Evolutionary conservation across 2,329 filamentous ascomycete species (phyloP).

Genomic region (Aspergillus awamori): DNA sequence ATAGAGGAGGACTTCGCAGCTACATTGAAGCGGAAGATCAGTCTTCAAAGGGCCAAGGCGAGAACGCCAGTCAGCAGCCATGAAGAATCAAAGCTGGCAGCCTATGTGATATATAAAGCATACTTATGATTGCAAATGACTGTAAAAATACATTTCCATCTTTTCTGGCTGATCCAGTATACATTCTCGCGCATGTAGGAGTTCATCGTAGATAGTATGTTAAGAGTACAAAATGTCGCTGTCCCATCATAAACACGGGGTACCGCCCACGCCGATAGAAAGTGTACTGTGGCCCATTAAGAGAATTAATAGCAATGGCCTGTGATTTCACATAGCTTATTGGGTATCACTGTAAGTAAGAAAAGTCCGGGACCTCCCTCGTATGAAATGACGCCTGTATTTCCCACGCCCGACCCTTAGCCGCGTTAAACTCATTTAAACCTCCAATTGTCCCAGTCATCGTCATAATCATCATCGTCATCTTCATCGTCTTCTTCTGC

Average conservation of each 20-base stretch:
- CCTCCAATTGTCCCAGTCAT: conserved; percentile 50
- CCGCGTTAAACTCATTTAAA: conserved; percentile 33
- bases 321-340: conserved; percentile 26
- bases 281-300: conserved; percentile 15
- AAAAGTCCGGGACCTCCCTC: conserved; percentile 29
- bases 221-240: not conserved
- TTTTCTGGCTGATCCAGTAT: conserved; percentile 2
- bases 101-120: conserved; percentile 1
- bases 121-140: conserved; percentile 3
- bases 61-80: not conserved
- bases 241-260: conserved; percentile 4
- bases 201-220: not conserved
- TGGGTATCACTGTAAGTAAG: conserved; percentile 42
- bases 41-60: not conserved
- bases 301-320: conserved; percentile 20
- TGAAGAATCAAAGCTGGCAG: not conserved
- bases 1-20: conserved; percentile 46
- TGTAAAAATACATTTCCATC: conserved; percentile 16
- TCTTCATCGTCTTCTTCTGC: conserved; percentile 30
- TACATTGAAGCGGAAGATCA: conserved; percentile 39
- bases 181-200: not conserved
- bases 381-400: conserved; percentile 28
- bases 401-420: conserved; percentile 22
- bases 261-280: conserved; percentile 5
- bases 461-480: conserved; percentile 59